Percentiles rank a stretch among this genome's conserved stretches.
phyloP scores from a whole-genome alignment of 2,329 filamentous ascomycete species.

The Exophiala sp. region DNA sequence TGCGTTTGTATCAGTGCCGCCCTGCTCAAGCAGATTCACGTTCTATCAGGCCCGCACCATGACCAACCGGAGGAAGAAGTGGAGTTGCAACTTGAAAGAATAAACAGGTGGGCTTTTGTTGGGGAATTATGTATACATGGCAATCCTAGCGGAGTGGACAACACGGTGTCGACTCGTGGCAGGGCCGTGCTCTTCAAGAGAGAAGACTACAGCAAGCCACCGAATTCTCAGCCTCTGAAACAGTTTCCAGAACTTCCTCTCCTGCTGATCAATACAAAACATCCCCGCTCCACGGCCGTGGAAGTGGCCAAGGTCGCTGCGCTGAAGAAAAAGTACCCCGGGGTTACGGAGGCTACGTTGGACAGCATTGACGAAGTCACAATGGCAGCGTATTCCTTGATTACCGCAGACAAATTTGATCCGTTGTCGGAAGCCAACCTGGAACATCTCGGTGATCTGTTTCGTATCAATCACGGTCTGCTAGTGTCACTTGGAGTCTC shows the following conservation, averaged over 20 bases:
- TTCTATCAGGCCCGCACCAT: slow-evolving; percentile 81
- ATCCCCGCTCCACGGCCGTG: slow-evolving; percentile 73
- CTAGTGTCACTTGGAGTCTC: slow-evolving; percentile 89
- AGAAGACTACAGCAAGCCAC: slow-evolving; percentile 68
- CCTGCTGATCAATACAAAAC: slow-evolving; percentile 80
- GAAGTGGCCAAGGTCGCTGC: slow-evolving; percentile 82
- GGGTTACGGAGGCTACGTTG: slow-evolving; percentile 72
- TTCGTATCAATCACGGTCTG: slow-evolving; percentile 89
- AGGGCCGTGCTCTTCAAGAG: slow-evolving; percentile 91
- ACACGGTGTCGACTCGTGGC: slow-evolving; percentile 87
- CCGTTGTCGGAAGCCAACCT: slow-evolving; percentile 57
- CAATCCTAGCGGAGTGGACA: slow-evolving; percentile 93
- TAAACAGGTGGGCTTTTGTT: slow-evolving; percentile 97
- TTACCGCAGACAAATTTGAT: slow-evolving; percentile 61
- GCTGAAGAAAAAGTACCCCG: slow-evolving; percentile 65
- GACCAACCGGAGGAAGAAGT: slow-evolving; percentile 85
- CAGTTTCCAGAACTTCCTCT: slow-evolving; percentile 89
- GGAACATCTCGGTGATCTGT: slow-evolving; percentile 74
- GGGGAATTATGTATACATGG: slow-evolving; percentile 96
- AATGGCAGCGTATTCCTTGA: slow-evolving; percentile 50
- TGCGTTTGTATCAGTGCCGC: slow-evolving; percentile 81
- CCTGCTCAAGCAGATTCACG: slow-evolving; percentile 78
- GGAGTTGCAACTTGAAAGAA: slow-evolving; percentile 83
- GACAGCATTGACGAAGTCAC: slow-evolving; percentile 69
- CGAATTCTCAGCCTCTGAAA: slow-evolving; percentile 68